Evolutionary conservation across 768 basidiomycete species (phyloP).

Genomic region (Gautieria morchelliformis): DNA sequence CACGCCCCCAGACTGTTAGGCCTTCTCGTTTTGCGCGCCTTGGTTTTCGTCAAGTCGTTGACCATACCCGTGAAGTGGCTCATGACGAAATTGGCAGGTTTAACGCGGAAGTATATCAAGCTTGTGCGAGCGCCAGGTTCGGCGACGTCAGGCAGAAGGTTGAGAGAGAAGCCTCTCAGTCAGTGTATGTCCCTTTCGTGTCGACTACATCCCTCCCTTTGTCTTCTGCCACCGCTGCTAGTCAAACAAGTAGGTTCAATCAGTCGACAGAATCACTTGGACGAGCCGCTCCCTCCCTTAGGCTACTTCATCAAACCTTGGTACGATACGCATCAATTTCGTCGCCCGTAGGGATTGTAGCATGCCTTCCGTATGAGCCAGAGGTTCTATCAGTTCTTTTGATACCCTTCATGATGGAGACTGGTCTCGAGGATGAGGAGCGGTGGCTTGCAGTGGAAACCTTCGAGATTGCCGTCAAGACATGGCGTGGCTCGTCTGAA

Average conservation of each 20-base stretch:
- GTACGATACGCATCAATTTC: slow-evolving; percentile 32
- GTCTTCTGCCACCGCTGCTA: slow-evolving; percentile 17
- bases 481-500: slow-evolving; percentile 42
- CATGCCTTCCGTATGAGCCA: slow-evolving; percentile 43
- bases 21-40: slow-evolving; percentile 38
- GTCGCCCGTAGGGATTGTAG: slow-evolving; percentile 18
- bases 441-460: slow-evolving; percentile 46
- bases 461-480: slow-evolving; percentile 47
- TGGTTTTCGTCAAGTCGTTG: slow-evolving; percentile 57
- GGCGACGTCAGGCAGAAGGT: slow-evolving; percentile 29
- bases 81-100: slow-evolving; percentile 42
- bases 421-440: slow-evolving; percentile 35
- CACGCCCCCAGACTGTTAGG: slow-evolving; percentile 30
- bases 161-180: slow-evolving; percentile 22
- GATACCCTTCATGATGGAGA: slow-evolving; percentile 40
- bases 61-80: slow-evolving; percentile 44
- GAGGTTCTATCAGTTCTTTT: slow-evolving; percentile 51
- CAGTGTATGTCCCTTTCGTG: slow-evolving; percentile 34
- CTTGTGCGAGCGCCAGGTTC: slow-evolving; percentile 45
- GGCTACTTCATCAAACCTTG: slow-evolving; percentile 35
- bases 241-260: slow-evolving; percentile 14
- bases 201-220: slow-evolving; percentile 21
- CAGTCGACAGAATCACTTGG: neutral
- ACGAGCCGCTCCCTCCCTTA: slow-evolving; percentile 28
- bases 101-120: slow-evolving; percentile 44